Evolutionary conservation across 441 rosid species (phyloP), one percentile per base, ranked within the genome.

Genomic region (Manihot esculenta): DNA sequence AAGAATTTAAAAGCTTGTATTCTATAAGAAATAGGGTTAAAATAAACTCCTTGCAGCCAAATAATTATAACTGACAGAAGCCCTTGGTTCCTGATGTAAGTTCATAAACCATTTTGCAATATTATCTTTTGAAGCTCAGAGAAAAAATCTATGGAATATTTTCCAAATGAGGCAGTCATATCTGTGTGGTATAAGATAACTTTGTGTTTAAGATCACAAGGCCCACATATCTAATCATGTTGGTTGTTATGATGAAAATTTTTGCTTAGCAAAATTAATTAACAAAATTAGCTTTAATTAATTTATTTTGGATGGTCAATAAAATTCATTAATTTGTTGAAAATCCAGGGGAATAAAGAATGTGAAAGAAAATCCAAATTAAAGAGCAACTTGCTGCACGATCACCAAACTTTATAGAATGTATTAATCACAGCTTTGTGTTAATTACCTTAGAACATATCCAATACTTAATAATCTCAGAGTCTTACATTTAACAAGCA

Each of bases 211-310:
- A 74, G 75, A 48, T 61, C 47, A 71, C 13, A 80, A n/a, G 87
- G 85, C 84, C 89, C 89, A 87, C 78, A 79, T 44, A 76, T 78
- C 89, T 81, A 80, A 80, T 87, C 89, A 65, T 84, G 87, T 69
- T 85, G 85, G 85, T 83, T 67, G 89, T 83, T 79, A 78, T 77
- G 80, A 74, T 77, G 60, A 35, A 77, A 77, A 81, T 76, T 54
- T 68, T 66, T 56, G 70, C 75, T 83, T 71, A 75, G 78, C 69
- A 47, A 60, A n/a, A n/a, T n/a, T 30, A 30, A 30, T 30, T 1
- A 30, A 30, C 1, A 30, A 30, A 30, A 30, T 1, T 30, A 1
- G 2, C 4, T 35, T 2, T 72, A 47, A 74, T 44, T 50, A 41
- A 35, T 64, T 66, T 71, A 75, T 66, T 80, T 69, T 73, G 56